Evolutionary conservation across 306 rosid species (phyloP).

Genomic region (Castanea mollissima): DNA sequence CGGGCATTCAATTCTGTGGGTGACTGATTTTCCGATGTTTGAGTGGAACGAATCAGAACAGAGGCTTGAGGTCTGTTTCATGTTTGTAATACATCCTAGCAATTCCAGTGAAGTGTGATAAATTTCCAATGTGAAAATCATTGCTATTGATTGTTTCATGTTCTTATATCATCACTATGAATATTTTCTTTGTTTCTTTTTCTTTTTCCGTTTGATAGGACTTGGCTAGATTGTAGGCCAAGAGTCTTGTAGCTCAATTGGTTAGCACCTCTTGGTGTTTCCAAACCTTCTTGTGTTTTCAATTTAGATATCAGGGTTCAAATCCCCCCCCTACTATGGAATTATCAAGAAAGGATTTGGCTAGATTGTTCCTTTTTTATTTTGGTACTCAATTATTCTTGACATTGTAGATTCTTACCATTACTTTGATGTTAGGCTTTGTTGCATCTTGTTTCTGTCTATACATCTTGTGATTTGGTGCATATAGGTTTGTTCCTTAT

Average conservation of each 20-base stretch:
- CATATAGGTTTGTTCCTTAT: not conserved
- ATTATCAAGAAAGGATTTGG: no score
- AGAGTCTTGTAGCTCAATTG: no score
- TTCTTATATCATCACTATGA: not conserved
- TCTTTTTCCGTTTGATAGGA: not conserved
- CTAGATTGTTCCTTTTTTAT: not conserved
- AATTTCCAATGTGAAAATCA: not conserved
- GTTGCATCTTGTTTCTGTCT: not conserved
- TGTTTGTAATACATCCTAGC: slow-evolving; percentile 12
- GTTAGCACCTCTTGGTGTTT: no score
- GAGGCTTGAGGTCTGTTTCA: slow-evolving; percentile 78
- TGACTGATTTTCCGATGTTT: slow-evolving; percentile 95
- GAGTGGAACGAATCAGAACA: slow-evolving; percentile 95
- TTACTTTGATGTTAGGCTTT: not conserved
- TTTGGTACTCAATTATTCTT: not conserved
- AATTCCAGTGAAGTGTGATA: not conserved
- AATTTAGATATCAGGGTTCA: no score
- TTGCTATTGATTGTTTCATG: not conserved
- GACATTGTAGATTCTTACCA: not conserved
- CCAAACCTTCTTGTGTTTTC: no score
- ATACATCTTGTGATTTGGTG: not conserved
- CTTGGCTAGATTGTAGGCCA: not conserved
- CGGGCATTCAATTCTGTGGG: slow-evolving; percentile 87
- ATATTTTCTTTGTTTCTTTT: not conserved
- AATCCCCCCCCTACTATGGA: no score